Percentiles rank a stretch among this genome's conserved stretches.
These are phyloP conservation scores for Trichosporon sp. DNA, from an alignment of 1,284 basidiomycete genomes.

Conservation along the genomic window DNA sequence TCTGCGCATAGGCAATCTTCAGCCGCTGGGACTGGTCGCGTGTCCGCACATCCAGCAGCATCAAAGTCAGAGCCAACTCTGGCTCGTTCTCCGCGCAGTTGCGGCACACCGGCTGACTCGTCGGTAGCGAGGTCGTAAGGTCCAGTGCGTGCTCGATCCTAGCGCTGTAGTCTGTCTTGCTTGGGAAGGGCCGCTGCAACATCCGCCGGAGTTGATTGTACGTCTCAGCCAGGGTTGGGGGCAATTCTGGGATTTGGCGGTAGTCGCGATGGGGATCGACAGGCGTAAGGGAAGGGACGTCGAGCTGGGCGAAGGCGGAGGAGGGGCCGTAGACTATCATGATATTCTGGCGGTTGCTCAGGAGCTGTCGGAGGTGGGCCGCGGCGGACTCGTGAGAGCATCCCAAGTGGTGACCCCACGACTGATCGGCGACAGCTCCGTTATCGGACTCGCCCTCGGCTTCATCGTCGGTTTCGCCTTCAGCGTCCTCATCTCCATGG, in stretches of 20 bases:
- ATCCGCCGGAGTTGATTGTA: background rate
- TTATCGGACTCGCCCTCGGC: background rate
- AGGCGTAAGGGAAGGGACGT: background rate
- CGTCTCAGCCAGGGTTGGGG: background rate
- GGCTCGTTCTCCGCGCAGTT: background rate
- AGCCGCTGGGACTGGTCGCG: background rate
- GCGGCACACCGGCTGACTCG: background rate
- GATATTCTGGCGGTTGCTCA: background rate
- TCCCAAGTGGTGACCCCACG: background rate
- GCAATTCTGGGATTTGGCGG: background rate
- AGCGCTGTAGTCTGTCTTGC: background rate
- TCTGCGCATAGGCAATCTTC: background rate
- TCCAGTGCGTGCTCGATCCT: background rate
- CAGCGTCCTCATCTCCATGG: background rate
- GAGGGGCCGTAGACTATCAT: background rate
- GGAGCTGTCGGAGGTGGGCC: background rate
- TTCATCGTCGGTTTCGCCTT: background rate
- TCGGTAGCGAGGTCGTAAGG: background rate
- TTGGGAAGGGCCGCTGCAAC: background rate
- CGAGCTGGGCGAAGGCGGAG: background rate
- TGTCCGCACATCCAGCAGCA: background rate
- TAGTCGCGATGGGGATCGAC: background rate
- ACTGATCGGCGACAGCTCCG: background rate
- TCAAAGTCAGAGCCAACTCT: background rate
- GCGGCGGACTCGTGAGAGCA: background rate